Conservation (phyloP, 139 green algal genomes). For the Tetraselmis chui region DNA sequence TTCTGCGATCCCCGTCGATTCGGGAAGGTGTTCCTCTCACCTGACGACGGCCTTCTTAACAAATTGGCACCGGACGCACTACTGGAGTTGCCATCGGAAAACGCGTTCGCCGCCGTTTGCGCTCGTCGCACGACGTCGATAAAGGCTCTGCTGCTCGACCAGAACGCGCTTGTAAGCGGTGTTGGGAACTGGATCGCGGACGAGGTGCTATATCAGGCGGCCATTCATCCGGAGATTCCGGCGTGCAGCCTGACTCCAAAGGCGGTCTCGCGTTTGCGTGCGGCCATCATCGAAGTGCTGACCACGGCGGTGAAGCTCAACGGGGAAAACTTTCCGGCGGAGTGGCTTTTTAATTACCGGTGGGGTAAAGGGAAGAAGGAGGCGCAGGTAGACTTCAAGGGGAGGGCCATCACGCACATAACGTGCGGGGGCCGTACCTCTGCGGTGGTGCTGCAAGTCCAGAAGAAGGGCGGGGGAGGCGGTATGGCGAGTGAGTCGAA, state of each 20-base stretch:
- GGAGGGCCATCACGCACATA: background rate
- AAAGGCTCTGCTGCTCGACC: constrained; percentile 78
- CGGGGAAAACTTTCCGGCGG: constrained; percentile 55
- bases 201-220: constrained; percentile 71
- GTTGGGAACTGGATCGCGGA: constrained; percentile 92
- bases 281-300: constrained; percentile 41
- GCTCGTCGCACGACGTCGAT: constrained; percentile 25
- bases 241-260: constrained; percentile 35
- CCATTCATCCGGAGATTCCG: constrained; percentile 66
- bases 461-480: no score
- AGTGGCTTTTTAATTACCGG: constrained; percentile 83
- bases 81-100: constrained; percentile 34
- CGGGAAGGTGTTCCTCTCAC: constrained; percentile 28
- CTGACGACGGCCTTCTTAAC: constrained; percentile 15
- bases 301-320: constrained; percentile 41
- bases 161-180: constrained; percentile 41
- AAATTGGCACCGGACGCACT: constrained; percentile 40
- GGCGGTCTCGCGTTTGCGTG: constrained; percentile 26
- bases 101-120: constrained; percentile 38
- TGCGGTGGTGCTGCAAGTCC: background rate
- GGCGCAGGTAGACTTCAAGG: background rate
- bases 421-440: background rate
- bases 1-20: constrained; percentile 71
- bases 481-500: no score
- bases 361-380: constrained; percentile 12